These are phyloP conservation scores for Starmera pachycereana DNA, from an alignment of 805 yeast species.

Conservation along the genomic window DNA sequence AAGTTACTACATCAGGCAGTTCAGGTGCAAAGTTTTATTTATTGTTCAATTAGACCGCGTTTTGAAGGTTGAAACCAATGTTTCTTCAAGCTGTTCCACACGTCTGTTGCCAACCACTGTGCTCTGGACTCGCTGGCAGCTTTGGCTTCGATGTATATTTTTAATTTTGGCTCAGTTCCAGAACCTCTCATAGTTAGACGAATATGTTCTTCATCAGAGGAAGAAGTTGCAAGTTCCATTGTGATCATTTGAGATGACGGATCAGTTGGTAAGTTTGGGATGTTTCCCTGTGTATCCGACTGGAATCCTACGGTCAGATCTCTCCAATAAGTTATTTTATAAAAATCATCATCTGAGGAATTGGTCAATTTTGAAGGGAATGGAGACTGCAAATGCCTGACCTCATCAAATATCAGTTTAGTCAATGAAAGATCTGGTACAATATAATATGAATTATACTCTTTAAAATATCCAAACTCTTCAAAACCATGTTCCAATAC, in stretches of 20 bases:
- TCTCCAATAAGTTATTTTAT: slow-evolving; percentile 56
- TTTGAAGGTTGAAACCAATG: slow-evolving; percentile 65
- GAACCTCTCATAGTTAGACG: slow-evolving; percentile 87
- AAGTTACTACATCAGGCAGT: too few relatives aligned
- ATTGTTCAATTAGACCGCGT: slow-evolving; percentile 25
- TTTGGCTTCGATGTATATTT: slow-evolving; percentile 79
- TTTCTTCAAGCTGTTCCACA: slow-evolving; percentile 51
- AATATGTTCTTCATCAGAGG: slow-evolving; percentile 27
- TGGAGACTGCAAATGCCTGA: slow-evolving; percentile 5
- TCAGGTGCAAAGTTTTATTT: not conserved
- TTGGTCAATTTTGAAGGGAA: slow-evolving; percentile 45
- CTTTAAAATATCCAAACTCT: slow-evolving; percentile 73
- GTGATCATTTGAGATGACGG: slow-evolving; percentile 82
- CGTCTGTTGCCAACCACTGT: slow-evolving; percentile 37
- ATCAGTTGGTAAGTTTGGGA: slow-evolving; percentile 64
- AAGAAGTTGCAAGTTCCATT: slow-evolving; percentile 27
- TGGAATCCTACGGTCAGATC: slow-evolving; percentile 82
- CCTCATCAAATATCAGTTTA: slow-evolving; percentile 37
- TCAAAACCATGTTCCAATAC: slow-evolving; percentile 48
- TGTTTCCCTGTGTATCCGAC: slow-evolving; percentile 45
- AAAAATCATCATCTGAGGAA: slow-evolving; percentile 10
- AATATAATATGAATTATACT: slow-evolving; percentile 78
- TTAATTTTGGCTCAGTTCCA: slow-evolving; percentile 93
- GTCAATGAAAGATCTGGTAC: slow-evolving; percentile 46
- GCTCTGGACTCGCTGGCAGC: slow-evolving; percentile 41